Conservation (phyloP, 202 grass and related monocot genomes). For the Zoysia matrella region DNA sequence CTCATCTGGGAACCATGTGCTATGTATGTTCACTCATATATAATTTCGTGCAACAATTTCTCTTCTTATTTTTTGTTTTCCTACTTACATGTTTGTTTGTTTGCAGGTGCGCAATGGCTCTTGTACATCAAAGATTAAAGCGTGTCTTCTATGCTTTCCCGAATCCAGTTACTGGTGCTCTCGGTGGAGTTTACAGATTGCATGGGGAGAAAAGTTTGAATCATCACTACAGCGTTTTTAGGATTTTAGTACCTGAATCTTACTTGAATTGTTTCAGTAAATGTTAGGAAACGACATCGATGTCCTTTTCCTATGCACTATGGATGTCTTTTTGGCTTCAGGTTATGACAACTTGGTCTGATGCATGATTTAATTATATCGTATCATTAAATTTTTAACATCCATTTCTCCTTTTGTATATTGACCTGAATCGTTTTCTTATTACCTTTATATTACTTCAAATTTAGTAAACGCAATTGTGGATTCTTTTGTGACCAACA, state of each 20-base stretch:
- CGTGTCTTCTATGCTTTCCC: slow-evolving; percentile 86
- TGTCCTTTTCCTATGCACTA: background rate
- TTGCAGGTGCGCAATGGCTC: slow-evolving; percentile 70
- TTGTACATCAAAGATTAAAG: slow-evolving; percentile 58
- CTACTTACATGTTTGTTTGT: slow-evolving; percentile 17
- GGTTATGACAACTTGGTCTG: too few relatives aligned
- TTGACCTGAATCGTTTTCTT: background rate
- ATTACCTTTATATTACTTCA: background rate
- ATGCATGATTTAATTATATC: too few relatives aligned
- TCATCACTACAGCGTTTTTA: slow-evolving; percentile 71
- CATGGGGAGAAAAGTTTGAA: too few relatives aligned
- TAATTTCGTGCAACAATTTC: slow-evolving; percentile 13
- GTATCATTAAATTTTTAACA: too few relatives aligned
- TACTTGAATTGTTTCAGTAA: slow-evolving; percentile 27
- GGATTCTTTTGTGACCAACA: background rate
- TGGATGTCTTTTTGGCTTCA: too few relatives aligned
- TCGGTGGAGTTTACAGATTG: slow-evolving; percentile 50
- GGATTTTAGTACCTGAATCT: slow-evolving; percentile 59
- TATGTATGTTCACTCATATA: too few relatives aligned
- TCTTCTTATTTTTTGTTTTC: background rate
- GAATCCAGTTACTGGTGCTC: slow-evolving; percentile 65
- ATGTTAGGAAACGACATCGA: background rate
- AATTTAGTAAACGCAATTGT: background rate
- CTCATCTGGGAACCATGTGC: too few relatives aligned
- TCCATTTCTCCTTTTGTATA: background rate